Evolutionary conservation across 2,329 filamentous ascomycete species (phyloP).

Genomic region (Scedosporium boydii): DNA sequence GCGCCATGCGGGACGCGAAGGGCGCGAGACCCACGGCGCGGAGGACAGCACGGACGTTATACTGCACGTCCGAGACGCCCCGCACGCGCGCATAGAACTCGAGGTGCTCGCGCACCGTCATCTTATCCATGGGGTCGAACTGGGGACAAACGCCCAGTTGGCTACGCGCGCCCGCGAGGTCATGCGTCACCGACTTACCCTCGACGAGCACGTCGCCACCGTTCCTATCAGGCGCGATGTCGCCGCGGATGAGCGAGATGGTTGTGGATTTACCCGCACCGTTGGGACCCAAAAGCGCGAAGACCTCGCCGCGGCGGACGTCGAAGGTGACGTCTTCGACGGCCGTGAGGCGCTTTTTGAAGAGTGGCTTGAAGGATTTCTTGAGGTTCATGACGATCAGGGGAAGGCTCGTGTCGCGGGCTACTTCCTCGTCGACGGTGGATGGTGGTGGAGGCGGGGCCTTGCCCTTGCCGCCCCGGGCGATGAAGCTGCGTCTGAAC

Average conservation of each 20-base stretch:
- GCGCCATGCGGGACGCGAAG: conserved; percentile 66
- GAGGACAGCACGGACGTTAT: conserved; percentile 73
- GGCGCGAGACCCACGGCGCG: conserved; percentile 66
- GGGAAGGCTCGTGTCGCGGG: conserved; percentile 57
- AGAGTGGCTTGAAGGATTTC: conserved; percentile 56
- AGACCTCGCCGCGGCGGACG: conserved; percentile 71
- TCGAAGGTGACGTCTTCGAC: conserved; percentile 87
- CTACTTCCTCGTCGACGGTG: conserved; percentile 48
- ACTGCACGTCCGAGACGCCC: conserved; percentile 63
- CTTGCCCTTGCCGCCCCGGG: conserved; percentile 16
- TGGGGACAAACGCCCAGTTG: conserved; percentile 89
- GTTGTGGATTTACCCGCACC: conserved; percentile 88
- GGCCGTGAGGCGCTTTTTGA: conserved; percentile 51
- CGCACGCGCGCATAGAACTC: conserved; percentile 79
- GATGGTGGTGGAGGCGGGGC: not conserved
- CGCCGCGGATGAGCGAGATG: conserved; percentile 83
- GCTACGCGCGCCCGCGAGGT: conserved; percentile 61
- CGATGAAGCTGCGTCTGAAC: conserved; percentile 32
- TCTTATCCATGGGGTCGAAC: conserved; percentile 77
- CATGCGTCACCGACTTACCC: conserved; percentile 61
- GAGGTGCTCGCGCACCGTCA: conserved; percentile 83
- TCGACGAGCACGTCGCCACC: conserved; percentile 78
- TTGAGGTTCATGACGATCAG: conserved; percentile 72
- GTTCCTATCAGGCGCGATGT: conserved; percentile 63
- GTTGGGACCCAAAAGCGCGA: conserved; percentile 82